Evolutionary conservation across 2,329 filamentous ascomycete species (phyloP), one percentile per base, ranked within the genome.

Genomic region (Pseudogymnoascus sp.): DNA sequence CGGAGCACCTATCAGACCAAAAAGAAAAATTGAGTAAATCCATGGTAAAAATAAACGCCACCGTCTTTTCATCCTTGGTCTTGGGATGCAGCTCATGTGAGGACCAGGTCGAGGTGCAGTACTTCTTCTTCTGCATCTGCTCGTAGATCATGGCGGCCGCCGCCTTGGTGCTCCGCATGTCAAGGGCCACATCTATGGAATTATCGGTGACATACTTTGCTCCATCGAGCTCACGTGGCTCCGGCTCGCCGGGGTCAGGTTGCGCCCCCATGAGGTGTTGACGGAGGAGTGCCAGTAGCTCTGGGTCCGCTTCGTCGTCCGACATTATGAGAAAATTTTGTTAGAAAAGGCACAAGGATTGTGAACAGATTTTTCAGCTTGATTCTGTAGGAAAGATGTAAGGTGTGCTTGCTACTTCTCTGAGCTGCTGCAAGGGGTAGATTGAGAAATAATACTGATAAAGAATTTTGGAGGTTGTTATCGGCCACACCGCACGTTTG

Each of bases 1-100:
- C 87, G 2, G 75, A 71, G 64, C 81, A 76, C 16, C 66, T 69
- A 61, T 90, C 88, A 12, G 91, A 96, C 95, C 95, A 99, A 75
- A 99, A 99, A 21, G 88, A 96, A 73, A 97, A 99, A 73, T 99
- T 99, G 60, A 99, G 79, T 28, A 99, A 75, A 73, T 99, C 95
- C 91, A 99, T 96, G 18, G 90, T 91, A 74, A 99, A 97, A 70
- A 99, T 93, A 73, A 99, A 97, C 66, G 90, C 88, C 21, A 96
- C 85, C 0, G 91, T 93, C 60, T 76, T 82, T 71, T 91, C 89
- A 71, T 96, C 88, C 71, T 91, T 91, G 43, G 83, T 71, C 73
- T 93, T 89, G 1, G 95, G 95, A 71, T 99, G 95, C 40, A 99
- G 80, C 72, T 95, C 90, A 74, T 97, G 92, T 70, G 89, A 83